Evolutionary conservation across 257 asterid genomes (phyloP), one percentile per base, ranked within the genome.

Genomic region (Asclepias syriaca): DNA sequence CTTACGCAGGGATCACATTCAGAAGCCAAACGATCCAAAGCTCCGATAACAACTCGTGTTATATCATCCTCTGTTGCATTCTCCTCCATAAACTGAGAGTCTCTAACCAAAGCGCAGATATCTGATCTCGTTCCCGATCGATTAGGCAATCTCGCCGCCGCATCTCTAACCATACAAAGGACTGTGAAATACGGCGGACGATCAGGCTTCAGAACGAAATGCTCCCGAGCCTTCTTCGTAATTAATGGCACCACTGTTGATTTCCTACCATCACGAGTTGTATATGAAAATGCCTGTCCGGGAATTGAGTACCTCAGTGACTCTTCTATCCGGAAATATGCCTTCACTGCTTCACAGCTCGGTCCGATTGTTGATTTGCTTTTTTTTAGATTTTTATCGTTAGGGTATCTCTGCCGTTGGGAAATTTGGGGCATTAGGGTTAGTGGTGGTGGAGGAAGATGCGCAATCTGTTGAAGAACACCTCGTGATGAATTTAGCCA

Each of bases 161-260:
- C 86, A 66, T 78, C 81, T 40, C 81, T 73, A 32, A 78, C 85
- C 8, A 81, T 72, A 69, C 79, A 78, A 65, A 76, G 79, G 2
- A 82, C 34, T 2, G 81, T 75, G 48, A 82, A 68, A 32, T 53
- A 49, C 12, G 83, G 75, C 2, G 85, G 85, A n/a, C 78, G 61
- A 19, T 69, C 54, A 0, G 43, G 58, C 51, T 82, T 82, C 6
- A 78, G 57, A 32, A 78, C 54, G 50, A 50, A 54, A 61, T 82
- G 85, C 0, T 73, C 77, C 1, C 77, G 74, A 4, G 74, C 29
- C 54, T 45, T 81, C 18, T 64, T 72, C 51, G 58, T 68, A n/a
- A 7, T 6, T 7, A 82, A 66, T 2, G 85, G 79, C 0, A 75
- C 81, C 3, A 75, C 85, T 0, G 68, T 65, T 45, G 79, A 57